Evolutionary conservation across 2,329 filamentous ascomycete species (phyloP).

Genomic region (Ampelomyces quisqualis): DNA sequence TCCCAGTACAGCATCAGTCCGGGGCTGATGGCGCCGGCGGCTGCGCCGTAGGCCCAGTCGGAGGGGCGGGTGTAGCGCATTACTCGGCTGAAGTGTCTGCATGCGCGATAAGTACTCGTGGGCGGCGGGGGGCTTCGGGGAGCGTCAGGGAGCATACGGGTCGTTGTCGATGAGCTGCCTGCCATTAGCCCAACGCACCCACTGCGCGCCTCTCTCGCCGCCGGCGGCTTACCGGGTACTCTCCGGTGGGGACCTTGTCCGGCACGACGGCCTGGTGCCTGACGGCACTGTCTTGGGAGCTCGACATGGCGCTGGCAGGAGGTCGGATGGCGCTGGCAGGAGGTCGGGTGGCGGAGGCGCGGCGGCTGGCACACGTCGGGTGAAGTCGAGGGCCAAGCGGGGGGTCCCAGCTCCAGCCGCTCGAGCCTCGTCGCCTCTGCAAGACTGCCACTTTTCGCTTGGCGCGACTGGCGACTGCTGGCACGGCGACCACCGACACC

Average conservation of each 20-base stretch:
- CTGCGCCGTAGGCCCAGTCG: constrained; percentile 74
- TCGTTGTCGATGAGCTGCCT: constrained; percentile 95
- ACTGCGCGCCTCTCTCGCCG: constrained; percentile 30
- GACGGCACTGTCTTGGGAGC: constrained; percentile 25
- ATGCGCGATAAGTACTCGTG: constrained; percentile 23
- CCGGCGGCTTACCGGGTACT: constrained; percentile 74
- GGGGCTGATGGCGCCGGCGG: constrained; percentile 70
- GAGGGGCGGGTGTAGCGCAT: constrained; percentile 80
- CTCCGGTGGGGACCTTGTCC: constrained; percentile 75
- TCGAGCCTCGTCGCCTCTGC: constrained; percentile 13
- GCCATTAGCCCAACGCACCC: constrained; percentile 27
- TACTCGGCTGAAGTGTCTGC: constrained; percentile 87
- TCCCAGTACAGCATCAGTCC: constrained; percentile 77
- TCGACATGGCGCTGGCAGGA: constrained; percentile 34
- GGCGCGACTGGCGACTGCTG: constrained; percentile 26
- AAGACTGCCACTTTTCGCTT: constrained; percentile 37
- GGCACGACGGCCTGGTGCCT: constrained; percentile 58
- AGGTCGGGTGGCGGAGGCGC: constrained; percentile 13
- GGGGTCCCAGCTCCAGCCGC: constrained; percentile 8
- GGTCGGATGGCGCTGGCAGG: constrained; percentile 20
- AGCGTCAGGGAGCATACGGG: constrained; percentile 65
- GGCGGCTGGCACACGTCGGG: constrained; percentile 10
- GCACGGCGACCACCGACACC: constrained; percentile 31
- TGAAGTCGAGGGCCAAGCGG: constrained; percentile 23
- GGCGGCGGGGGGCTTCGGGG: constrained; percentile 7